Base-by-base conservation (phyloP, 495 filamentous ascomycete species). In the Margaritispora aquatica region DNA sequence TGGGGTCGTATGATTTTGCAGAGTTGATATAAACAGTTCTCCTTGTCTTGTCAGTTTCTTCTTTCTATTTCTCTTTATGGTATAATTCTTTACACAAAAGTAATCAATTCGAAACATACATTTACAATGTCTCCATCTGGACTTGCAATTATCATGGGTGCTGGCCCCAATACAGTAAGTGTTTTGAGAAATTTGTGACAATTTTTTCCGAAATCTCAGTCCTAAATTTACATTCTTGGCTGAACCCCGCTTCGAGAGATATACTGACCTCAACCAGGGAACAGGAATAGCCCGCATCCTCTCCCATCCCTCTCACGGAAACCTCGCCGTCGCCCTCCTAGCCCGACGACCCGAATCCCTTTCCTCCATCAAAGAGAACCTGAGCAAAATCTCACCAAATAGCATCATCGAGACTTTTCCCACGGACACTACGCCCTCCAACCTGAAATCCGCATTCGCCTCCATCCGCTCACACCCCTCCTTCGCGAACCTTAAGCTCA, bases 241-340 rank as follows among this genome's bases (percentile, higher is more conserved):
- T 50, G 20, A 50, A 23, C 4, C 17, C 7, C 3, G 11, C 38
- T 17, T 10, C 11, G 38, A n/a, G 3, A 44, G 3, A 44, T n/a
- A 44, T 15, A n/a, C 54, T 67, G 13, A 63, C 41, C 13, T 55
- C 41, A 17, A 51, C 31, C 63, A 75, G 69, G 77, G 77, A 53
- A 71, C 73, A 22, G 75, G 76, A 29, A 79, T 79, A 27, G 75
- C 75, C 7, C 70, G 75, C 24, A 73, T 78, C 52, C 71, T 80
- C 51, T 71, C 75, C 1, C 69, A 79, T 50, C 70, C 74, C 15
- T 68, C 69, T 7, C 74, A 78, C 54, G 75, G 77, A 51, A 79
- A 80, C 64, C 65, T 75, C 21, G 74, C 77, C 44, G 69, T 80
- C 22, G 75, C 77, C 23, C 66, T 80, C 19, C 72, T 79, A 41